Conservation (phyloP, 176 grass and related monocot genomes). For the Carex myosuroides region DNA sequence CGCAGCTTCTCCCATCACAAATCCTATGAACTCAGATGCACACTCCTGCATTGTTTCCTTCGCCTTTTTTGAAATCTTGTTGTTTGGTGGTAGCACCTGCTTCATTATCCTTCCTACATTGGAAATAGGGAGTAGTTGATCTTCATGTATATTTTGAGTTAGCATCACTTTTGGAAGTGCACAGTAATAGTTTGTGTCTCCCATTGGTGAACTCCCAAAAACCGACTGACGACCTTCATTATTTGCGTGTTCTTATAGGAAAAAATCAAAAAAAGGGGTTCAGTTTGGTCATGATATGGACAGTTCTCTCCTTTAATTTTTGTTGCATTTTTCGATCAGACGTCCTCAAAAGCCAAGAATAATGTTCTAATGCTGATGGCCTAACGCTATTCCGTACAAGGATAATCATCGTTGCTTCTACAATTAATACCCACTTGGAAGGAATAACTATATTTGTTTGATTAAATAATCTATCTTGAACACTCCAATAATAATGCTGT, state of each 20-base stretch:
- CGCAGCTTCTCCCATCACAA: conserved; percentile 64
- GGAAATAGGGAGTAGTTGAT: conserved; percentile 56
- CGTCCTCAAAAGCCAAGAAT: no score
- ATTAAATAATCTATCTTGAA: conserved; percentile 11
- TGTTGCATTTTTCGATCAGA: no score
- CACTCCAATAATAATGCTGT: conserved; percentile 12
- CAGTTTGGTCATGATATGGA: not conserved
- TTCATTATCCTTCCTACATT: conserved; percentile 76
- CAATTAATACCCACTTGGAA: conserved; percentile 21
- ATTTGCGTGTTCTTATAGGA: conserved; percentile 3
- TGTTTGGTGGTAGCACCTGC: conserved; percentile 43
- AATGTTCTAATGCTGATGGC: no score
- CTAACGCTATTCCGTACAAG: not conserved
- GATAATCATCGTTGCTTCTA: conserved; percentile 3
- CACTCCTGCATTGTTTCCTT: conserved; percentile 85
- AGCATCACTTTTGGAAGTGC: not conserved
- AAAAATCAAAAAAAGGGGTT: not conserved
- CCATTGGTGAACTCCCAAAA: not conserved
- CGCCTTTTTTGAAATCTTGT: conserved; percentile 63
- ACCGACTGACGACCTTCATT: not conserved
- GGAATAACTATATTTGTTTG: not conserved
- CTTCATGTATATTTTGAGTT: conserved; percentile 1
- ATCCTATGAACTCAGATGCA: conserved; percentile 68
- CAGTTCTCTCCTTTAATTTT: no score
- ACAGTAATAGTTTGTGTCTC: not conserved